These are phyloP conservation scores for Amanita pallidorosea DNA, from an alignment of 768 basidiomycete genomes.

Conservation along the genomic window DNA sequence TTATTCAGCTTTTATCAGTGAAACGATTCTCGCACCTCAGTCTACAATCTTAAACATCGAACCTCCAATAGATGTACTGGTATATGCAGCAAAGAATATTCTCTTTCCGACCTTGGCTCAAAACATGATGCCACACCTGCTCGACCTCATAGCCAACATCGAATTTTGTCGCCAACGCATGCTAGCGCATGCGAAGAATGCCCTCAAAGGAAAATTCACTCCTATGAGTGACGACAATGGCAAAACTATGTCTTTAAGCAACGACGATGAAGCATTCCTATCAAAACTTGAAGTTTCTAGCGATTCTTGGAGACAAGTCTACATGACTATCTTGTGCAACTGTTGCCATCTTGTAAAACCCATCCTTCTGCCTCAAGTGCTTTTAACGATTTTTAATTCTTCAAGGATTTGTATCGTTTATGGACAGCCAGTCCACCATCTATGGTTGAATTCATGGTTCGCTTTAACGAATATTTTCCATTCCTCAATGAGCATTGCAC, in stretches of 20 bases:
- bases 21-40: slow-evolving; percentile 14
- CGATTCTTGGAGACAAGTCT: slow-evolving; percentile 18
- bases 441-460: slow-evolving; percentile 23
- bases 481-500: slow-evolving; percentile 14
- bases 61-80: slow-evolving; percentile 7
- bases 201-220: slow-evolving; percentile 13
- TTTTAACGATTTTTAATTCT: not conserved
- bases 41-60: slow-evolving; percentile 13
- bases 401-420: slow-evolving; percentile 23
- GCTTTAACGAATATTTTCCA: slow-evolving; percentile 32
- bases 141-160: slow-evolving; percentile 6
- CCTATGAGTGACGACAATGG: slow-evolving; percentile 9
- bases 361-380: not conserved
- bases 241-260: slow-evolving; percentile 3
- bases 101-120: slow-evolving; percentile 5
- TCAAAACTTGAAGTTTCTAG: slow-evolving; percentile 8
- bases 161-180: slow-evolving; percentile 8
- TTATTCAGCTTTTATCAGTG: slow-evolving; percentile 12
- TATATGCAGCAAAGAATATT: slow-evolving; percentile 3
- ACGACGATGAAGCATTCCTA: slow-evolving; percentile 14
- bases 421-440: slow-evolving; percentile 18
- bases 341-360: slow-evolving; percentile 20
- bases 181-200: slow-evolving; percentile 4
- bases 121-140: slow-evolving; percentile 6
- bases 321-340: slow-evolving; percentile 17